These are phyloP conservation scores for Agroathelia rolfsii DNA, from an alignment of 1,284 basidiomycete species.

Conservation along the genomic window DNA sequence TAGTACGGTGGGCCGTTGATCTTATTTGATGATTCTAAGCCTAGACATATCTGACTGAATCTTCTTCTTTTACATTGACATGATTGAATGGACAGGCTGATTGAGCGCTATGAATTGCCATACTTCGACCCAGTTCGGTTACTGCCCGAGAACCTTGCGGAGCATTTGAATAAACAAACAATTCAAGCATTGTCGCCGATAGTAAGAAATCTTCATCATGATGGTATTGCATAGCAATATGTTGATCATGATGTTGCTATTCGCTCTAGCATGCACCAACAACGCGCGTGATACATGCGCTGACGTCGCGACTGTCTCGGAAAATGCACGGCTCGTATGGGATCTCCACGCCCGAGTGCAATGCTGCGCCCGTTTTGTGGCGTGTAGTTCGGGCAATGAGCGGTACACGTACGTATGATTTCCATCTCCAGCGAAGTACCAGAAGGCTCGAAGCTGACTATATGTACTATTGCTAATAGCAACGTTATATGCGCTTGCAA, in stretches of 20 bases:
- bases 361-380: conserved; percentile 76
- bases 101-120: conserved; percentile 69
- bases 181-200: conserved; percentile 56
- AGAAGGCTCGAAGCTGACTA: no score
- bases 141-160: conserved; percentile 55
- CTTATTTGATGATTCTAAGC: conserved; percentile 7
- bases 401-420: conserved; percentile 63
- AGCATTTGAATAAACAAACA: conserved; percentile 62
- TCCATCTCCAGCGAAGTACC: background rate
- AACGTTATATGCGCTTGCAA: conserved; percentile 52
- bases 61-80: conserved; percentile 1
- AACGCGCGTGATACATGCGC: conserved; percentile 44
- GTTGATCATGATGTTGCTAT: conserved; percentile 12
- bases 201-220: conserved; percentile 31
- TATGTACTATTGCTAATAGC: conserved; percentile 39
- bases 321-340: conserved; percentile 42
- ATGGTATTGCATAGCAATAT: conserved; percentile 13
- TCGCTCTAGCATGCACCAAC: conserved; percentile 50
- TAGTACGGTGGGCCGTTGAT: conserved; percentile 45
- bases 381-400: conserved; percentile 60
- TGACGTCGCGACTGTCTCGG: conserved; percentile 53
- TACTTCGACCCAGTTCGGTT: conserved; percentile 69
- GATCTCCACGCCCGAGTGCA: conserved; percentile 69
- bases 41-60: conserved; percentile 9
- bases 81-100: conserved; percentile 34